Conservation (phyloP, 148 eudicot genomes). For the Rhododendron kiyosumense region DNA sequence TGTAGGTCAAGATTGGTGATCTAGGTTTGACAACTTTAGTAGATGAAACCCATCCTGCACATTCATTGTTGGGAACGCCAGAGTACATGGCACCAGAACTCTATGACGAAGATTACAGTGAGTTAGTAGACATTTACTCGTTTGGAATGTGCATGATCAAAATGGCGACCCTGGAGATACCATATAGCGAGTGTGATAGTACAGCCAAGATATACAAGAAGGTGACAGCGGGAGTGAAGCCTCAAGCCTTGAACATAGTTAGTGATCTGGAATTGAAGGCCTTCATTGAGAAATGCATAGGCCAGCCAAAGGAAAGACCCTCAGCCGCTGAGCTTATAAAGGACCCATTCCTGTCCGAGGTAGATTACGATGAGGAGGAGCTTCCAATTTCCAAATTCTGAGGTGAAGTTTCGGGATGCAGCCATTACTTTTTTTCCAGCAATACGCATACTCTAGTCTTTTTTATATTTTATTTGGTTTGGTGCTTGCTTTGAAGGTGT, state of each 20-base stretch:
- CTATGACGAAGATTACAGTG: conserved; percentile 57
- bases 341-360: conserved; percentile 52
- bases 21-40: too few species aligned
- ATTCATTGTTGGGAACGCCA: too few species aligned
- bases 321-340: conserved; percentile 65
- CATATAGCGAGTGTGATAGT: too few species aligned
- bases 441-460: too few species aligned
- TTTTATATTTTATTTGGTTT: too few species aligned
- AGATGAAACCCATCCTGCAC: too few species aligned
- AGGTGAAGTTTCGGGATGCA: background rate
- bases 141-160: conserved; percentile 81
- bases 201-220: too few species aligned
- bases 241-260: conserved; percentile 46
- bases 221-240: conserved; percentile 20
- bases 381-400: background rate
- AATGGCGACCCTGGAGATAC: conserved; percentile 40
- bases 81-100: too few species aligned
- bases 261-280: conserved; percentile 52
- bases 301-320: conserved; percentile 59
- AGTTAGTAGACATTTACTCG: conserved; percentile 68
- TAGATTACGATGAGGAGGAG: conserved; percentile 25
- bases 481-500: too few species aligned
- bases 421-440: too few species aligned
- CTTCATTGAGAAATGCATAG: conserved; percentile 71
- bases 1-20: too few species aligned